Base-by-base conservation (phyloP, 176 grass and related monocot species). In the Phoenix dactylifera region DNA sequence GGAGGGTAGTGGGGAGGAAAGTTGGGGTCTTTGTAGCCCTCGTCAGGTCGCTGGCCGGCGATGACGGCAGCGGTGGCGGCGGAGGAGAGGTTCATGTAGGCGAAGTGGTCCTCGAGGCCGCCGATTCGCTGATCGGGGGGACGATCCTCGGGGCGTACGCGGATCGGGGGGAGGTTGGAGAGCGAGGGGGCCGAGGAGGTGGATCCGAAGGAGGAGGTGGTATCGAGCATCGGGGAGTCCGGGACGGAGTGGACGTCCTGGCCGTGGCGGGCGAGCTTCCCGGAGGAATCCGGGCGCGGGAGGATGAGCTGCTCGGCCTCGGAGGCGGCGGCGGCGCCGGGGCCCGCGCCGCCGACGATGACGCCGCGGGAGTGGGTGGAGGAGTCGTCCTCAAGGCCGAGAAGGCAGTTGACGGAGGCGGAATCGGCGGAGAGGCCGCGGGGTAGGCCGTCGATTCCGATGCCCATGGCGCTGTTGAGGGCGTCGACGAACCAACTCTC, bases 401-500 rank as follows among this genome's bases (percentile, higher is more conserved):
- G 93, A 14, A 98, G 85, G 57, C 93, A 98, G 79, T 98, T 98
- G 63, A 92, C 84, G 0, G 93, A 98, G 15, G 93, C 80, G 1
- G 93, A 98, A 49, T 92, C 93, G 3, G 84, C 71, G 16, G 92
- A 97, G 56, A 95, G 69, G 49, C 83, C 83, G 18, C 81, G 76
- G 6, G 93, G 87, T 23, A 97, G 77, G 48, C 64, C 82, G n/a
- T 98, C 93, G 48, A 98, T 74, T 4, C 78, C 82, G 4, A 82
- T 71, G 0, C 77, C 76, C 54, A 98, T 92, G 63, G 93, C 87
- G 67, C 71, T 86, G 57, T 92, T 89, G 48, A 98, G 81, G 10
- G 93, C 84, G 53, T 98, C 93, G 25, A 92, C 93, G 66, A 98
- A 98, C 93, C 87, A 92, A 67, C 69, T 92, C 70, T 92, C 93